Evolutionary conservation across 371 early-diverging fungal species (phyloP), one percentile per base, ranked within the genome.

Genomic region (Mucor saturninus): DNA sequence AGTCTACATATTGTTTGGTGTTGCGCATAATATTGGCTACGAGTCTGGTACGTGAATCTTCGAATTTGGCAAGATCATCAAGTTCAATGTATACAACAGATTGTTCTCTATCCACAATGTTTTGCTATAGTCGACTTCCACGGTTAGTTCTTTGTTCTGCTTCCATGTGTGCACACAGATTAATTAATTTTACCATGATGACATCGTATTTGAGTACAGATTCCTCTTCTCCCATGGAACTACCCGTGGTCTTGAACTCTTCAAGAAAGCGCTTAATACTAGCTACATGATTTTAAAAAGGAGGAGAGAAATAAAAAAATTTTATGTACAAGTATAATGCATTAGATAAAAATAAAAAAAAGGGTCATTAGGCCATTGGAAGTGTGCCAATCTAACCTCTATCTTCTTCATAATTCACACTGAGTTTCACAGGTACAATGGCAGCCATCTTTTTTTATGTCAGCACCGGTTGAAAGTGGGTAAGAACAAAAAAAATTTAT

Each of bases 1-100:
- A 77, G 50, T 89, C 87, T 21, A 91, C 75, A 74, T 96, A 98
- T 43, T 92, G 89, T 68, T 89, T 91, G 26, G 96, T 87, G 80
- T 98, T 98, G 65, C 77, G 68, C 62, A 82, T 83, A 51, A 97
- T 95, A 69, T 88, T 79, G 49, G 75, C 67, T 40, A 84, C 83
- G 54, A 84, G 72, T 35, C 73, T 63, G 52, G 15, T 37, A 37
- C 60, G 4, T 71, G 72, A 46, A 50, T 79, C 81, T 57, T 79
- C 76, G 68, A 63, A 62, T 71, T 77, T 39, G 62, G 79, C 68
- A 70, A 90, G 67, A 74, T 89, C 85, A 67, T 90, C 85, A 30
- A 89, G 63, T 52, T 91, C 88, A 54, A 89, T 52, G 13, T 78
- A 73, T 37, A 89, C 56, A 51, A 79, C 77, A 56, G 80, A 77